A percentile compares a stretch with the other conserved stretches of the same genome.
Conservation (phyloP, 1,284 basidiomycete species). For the Melampsora larici-populina region DNA sequence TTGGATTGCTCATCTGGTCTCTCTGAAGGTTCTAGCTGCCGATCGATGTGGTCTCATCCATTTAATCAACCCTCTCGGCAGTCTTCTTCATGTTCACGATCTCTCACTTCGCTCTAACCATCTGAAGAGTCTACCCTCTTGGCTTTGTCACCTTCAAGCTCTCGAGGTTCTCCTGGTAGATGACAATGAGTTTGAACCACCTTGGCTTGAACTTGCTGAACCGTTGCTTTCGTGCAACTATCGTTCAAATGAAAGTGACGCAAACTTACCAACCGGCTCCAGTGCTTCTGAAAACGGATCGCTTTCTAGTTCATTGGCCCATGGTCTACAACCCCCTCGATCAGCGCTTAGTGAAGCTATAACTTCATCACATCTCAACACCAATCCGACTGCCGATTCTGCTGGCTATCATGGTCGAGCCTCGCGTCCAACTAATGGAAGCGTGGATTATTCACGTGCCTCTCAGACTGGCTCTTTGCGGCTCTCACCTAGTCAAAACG, state of each 20-base stretch:
- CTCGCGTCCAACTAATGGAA: too few relatives aligned
- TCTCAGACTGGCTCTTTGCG: background rate
- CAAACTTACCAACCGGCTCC: background rate
- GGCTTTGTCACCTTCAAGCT: constrained; percentile 74
- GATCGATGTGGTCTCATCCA: constrained; percentile 77
- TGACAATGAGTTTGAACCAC: constrained; percentile 85
- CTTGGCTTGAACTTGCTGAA: constrained; percentile 82
- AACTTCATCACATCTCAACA: background rate
- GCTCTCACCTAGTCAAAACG: background rate
- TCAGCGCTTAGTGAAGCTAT: background rate
- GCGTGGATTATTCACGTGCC: background rate
- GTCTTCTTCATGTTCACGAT: constrained; percentile 56
- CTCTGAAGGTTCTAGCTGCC: constrained; percentile 79
- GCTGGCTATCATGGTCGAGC: too few relatives aligned
- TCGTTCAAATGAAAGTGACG: constrained; percentile 9
- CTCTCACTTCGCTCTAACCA: constrained; percentile 67
- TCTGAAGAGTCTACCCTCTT: constrained; percentile 81
- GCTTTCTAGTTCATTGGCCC: background rate
- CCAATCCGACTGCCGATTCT: too few relatives aligned
- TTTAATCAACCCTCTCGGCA: constrained; percentile 59
- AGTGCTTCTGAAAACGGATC: constrained; percentile 1
- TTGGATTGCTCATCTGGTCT: constrained; percentile 71
- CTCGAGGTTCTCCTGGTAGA: constrained; percentile 85
- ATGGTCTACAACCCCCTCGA: background rate
- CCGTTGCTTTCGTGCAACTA: constrained; percentile 56